Conservation (phyloP, 305 asterid species). For the Nicotiana rustica region DNA sequence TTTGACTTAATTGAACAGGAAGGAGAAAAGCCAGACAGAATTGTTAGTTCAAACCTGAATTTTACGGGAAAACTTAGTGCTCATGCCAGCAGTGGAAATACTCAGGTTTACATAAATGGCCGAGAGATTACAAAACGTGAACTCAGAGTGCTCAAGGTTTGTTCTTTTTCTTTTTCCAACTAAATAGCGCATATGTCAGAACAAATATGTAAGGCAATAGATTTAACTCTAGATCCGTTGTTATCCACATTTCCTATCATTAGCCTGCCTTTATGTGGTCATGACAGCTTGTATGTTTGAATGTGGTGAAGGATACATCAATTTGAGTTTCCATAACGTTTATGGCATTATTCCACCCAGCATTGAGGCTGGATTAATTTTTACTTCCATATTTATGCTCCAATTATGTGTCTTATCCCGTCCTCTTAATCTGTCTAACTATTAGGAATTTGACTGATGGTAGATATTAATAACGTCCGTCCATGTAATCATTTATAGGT, state of each 20-base stretch:
- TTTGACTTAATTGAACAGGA: conserved; percentile 59
- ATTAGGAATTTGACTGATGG: not conserved
- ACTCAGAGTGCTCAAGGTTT: conserved; percentile 84
- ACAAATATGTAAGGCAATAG: conserved; percentile 15
- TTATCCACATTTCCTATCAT: conserved; percentile 16
- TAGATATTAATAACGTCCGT: not conserved
- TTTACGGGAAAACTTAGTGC: conserved; percentile 94
- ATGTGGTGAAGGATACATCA: not conserved
- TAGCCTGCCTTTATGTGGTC: not conserved
- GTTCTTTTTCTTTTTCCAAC: conserved; percentile 34
- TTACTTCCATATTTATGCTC: not conserved
- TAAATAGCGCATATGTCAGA: not conserved
- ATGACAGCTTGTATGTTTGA: not conserved
- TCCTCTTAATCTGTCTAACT: not conserved
- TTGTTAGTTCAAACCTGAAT: conserved; percentile 86
- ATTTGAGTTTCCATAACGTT: not conserved
- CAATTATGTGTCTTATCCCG: not conserved
- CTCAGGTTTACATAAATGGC: conserved; percentile 94
- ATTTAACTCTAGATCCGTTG: not conserved
- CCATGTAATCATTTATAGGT: not conserved
- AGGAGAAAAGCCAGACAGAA: conserved; percentile 93
- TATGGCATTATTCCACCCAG: not conserved
- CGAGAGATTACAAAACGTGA: conserved; percentile 93
- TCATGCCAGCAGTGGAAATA: conserved; percentile 90
- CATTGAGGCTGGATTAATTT: not conserved